These are phyloP conservation scores for Pilasporangium apinafurcum DNA, from an alignment of 352 stramenopile species.

Conservation along the genomic window DNA sequence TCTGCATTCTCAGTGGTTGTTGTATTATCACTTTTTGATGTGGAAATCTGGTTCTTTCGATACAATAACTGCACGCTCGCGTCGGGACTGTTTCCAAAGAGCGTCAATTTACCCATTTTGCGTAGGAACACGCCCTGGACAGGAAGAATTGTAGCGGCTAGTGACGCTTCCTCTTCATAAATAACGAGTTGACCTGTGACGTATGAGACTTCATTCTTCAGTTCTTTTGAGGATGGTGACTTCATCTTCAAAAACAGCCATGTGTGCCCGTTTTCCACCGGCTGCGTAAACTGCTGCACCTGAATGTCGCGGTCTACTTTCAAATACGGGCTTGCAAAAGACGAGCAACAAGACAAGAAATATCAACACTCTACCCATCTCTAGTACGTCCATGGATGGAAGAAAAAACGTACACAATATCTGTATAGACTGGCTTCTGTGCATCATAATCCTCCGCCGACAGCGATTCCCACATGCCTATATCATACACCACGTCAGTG, in stretches of 20 bases:
- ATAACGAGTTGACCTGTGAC: constrained; percentile 79
- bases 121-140: constrained; percentile 81
- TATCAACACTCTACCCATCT: constrained; percentile 1
- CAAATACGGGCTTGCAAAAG: constrained; percentile 44
- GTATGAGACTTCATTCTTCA: constrained; percentile 66
- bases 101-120: constrained; percentile 59
- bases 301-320: constrained; percentile 71
- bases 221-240: constrained; percentile 51
- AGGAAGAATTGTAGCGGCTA: constrained; percentile 71
- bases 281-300: constrained; percentile 69
- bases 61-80: constrained; percentile 77
- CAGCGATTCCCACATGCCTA: constrained; percentile 57
- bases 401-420: constrained; percentile 46
- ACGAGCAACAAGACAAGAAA: neutral
- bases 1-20: constrained; percentile 9
- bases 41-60: constrained; percentile 23
- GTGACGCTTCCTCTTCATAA: constrained; percentile 73
- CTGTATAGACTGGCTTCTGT: constrained; percentile 42
- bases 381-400: too few relatives aligned
- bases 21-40: constrained; percentile 1
- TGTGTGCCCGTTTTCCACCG: constrained; percentile 60
- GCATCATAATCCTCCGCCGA: constrained; percentile 49
- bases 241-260: constrained; percentile 85
- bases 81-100: constrained; percentile 82
- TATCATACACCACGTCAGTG: neutral